Percentiles rank a stretch among this genome's conserved stretches.
Evolutionary conservation across 108 stramenopile species (phyloP).

Genomic region (Aureococcus anophagefferens): DNA sequence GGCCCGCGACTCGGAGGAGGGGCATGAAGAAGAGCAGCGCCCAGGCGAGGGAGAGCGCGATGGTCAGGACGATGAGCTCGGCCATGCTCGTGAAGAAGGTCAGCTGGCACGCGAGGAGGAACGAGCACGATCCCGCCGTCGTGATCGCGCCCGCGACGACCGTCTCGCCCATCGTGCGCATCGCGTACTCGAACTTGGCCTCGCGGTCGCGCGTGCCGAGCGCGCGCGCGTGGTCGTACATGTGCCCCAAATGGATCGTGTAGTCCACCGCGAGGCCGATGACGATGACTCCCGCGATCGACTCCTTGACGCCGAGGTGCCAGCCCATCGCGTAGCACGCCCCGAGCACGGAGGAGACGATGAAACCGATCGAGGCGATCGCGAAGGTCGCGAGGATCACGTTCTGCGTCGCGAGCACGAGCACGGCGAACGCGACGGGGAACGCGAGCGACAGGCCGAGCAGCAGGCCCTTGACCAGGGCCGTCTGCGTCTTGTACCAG

Average conservation of each 20-base stretch:
- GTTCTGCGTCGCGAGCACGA: constrained; percentile 21
- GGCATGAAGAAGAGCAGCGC: constrained; percentile 30
- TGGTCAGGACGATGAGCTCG: constrained; percentile 14
- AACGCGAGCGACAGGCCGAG: constrained; percentile 22
- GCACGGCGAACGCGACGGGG: constrained; percentile 24
- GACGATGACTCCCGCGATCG: constrained; percentile 24
- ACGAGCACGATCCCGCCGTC: constrained; percentile 12
- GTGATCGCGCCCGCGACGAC: constrained; percentile 26
- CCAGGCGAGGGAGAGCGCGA: constrained; percentile 8
- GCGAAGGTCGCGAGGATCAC: constrained; percentile 11
- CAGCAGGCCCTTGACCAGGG: constrained; percentile 16
- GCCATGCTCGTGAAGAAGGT: constrained; percentile 29
- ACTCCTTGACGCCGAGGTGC: constrained; percentile 26
- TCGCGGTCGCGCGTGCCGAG: background rate
- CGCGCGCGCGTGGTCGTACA: constrained; percentile 8
- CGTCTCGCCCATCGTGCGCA: constrained; percentile 12
- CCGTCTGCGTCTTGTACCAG: constrained; percentile 13
- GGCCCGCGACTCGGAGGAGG: constrained; percentile 15
- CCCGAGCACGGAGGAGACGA: constrained; percentile 23
- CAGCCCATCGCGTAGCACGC: constrained; percentile 13
- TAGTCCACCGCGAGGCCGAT: constrained; percentile 32
- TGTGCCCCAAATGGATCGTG: constrained; percentile 15
- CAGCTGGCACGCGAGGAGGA: constrained; percentile 18
- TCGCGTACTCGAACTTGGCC: constrained; percentile 16
- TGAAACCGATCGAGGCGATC: constrained; percentile 17